These are phyloP conservation scores for Persicaria tinctoria DNA, from an alignment of 148 eudicot species.

Conservation along the genomic window DNA sequence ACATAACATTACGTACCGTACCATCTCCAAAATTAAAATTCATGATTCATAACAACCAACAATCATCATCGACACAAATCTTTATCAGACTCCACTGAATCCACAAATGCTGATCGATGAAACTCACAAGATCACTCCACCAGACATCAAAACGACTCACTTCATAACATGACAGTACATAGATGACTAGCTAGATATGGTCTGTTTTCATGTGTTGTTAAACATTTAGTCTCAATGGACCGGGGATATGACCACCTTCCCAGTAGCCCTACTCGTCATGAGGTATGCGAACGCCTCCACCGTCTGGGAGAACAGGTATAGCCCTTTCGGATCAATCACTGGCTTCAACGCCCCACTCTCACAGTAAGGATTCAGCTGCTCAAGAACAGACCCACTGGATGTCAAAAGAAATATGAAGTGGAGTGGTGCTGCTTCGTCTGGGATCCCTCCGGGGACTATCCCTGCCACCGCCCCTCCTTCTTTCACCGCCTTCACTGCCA, in stretches of 20 bases:
- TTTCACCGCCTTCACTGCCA: conserved; percentile 65
- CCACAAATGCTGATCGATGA: not conserved
- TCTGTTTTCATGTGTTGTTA: not conserved
- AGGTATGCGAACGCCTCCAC: conserved; percentile 73
- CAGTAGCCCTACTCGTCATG: conserved; percentile 76
- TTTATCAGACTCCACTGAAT: too few species aligned
- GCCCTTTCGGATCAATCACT: conserved; percentile 73
- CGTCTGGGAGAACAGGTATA: conserved; percentile 63
- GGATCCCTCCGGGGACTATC: conserved; percentile 58
- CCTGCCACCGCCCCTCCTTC: conserved; percentile 86
- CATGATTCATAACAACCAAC: too few species aligned
- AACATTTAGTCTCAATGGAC: conserved; percentile 29
- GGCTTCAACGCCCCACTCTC: conserved; percentile 77
- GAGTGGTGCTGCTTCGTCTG: conserved; percentile 71
- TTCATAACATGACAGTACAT: not conserved
- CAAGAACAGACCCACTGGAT: conserved; percentile 53
- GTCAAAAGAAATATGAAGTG: conserved; percentile 86
- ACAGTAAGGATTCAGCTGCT: conserved; percentile 65
- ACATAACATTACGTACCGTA: too few species aligned
- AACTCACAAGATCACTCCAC: not conserved
- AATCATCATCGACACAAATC: too few species aligned
- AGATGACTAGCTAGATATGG: not conserved
- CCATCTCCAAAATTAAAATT: too few species aligned
- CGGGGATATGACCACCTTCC: conserved; percentile 81
- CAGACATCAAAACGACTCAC: not conserved